A percentile compares a stretch with the other conserved stretches of the same genome.
These are phyloP conservation scores for Pestalotiopsis sp. DNA, from an alignment of 2,329 filamentous ascomycete genomes.

Conservation along the genomic window DNA sequence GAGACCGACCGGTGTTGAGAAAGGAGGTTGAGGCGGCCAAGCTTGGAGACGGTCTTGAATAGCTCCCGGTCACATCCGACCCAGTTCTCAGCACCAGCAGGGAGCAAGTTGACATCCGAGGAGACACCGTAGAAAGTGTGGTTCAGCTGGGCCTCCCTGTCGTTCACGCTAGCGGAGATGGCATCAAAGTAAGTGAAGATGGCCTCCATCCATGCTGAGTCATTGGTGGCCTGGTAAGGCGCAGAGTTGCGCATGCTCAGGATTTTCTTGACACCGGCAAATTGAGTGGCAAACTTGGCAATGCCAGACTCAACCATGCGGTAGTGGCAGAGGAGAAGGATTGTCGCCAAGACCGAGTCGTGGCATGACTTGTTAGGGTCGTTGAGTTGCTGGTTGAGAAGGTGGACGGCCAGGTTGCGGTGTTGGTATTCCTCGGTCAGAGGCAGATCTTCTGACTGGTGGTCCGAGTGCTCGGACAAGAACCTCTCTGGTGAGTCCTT, in stretches of 20 bases:
- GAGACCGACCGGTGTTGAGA: slow-evolving; percentile 66
- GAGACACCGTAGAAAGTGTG: slow-evolving; percentile 61
- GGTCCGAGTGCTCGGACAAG: slow-evolving; percentile 44
- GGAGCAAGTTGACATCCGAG: slow-evolving; percentile 48
- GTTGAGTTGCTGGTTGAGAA: slow-evolving; percentile 81
- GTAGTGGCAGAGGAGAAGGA: slow-evolving; percentile 86
- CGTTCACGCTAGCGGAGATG: slow-evolving; percentile 87
- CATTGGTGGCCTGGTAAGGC: slow-evolving; percentile 55
- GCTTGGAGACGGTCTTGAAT: slow-evolving; percentile 81
- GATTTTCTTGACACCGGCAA: slow-evolving; percentile 90
- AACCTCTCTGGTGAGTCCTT: slow-evolving; percentile 51
- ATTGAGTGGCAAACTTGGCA: slow-evolving; percentile 89
- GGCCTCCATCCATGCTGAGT: slow-evolving; percentile 86
- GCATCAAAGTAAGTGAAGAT: slow-evolving; percentile 95
- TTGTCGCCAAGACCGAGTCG: slow-evolving; percentile 84
- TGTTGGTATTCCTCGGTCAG: slow-evolving; percentile 83
- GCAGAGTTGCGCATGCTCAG: slow-evolving; percentile 69
- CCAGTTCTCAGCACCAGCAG: slow-evolving; percentile 74
- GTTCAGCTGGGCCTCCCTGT: slow-evolving; percentile 81
- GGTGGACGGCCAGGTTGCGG: slow-evolving; percentile 73
- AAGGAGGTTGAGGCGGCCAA: slow-evolving; percentile 82
- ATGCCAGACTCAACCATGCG: slow-evolving; percentile 92
- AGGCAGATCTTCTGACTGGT: slow-evolving; percentile 61
- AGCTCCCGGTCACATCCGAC: slow-evolving; percentile 84
- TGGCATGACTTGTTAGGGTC: slow-evolving; percentile 74